Evolutionary conservation across 331 rosid genomes (phyloP).

Genomic region (Pyrus hybrid): DNA sequence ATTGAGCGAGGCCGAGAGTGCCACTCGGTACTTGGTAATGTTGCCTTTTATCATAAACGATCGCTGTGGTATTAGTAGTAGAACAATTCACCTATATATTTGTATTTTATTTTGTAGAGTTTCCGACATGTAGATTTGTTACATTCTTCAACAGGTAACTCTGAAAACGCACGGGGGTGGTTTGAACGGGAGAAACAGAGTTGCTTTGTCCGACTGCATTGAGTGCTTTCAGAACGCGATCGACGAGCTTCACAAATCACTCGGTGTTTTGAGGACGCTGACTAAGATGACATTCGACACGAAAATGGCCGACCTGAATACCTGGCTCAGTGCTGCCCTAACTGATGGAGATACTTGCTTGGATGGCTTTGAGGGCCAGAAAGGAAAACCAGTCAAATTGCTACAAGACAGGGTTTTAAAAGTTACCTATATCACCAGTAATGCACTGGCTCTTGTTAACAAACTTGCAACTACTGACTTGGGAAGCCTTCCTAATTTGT

Average conservation of each 20-base stretch:
- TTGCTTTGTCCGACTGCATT: conserved; percentile 47
- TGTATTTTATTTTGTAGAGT: too few species aligned
- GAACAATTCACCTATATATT: too few species aligned
- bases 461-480: conserved; percentile 56
- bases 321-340: conserved; percentile 74
- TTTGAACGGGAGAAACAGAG: conserved; percentile 22
- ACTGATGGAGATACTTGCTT: conserved; percentile 50
- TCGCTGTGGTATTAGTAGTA: too few species aligned
- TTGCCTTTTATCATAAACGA: too few species aligned
- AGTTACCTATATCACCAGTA: conserved; percentile 47
- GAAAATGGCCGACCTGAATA: conserved; percentile 45
- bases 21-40: conserved; percentile 12
- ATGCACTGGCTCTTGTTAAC: conserved; percentile 75
- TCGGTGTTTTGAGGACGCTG: conserved; percentile 40
- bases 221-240: conserved; percentile 37
- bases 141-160: too few species aligned
- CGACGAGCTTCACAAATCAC: conserved; percentile 55
- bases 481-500: conserved; percentile 21
- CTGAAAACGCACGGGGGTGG: not conserved
- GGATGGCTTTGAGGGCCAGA: conserved; percentile 46
- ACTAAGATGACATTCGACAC: conserved; percentile 37
- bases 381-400: conserved; percentile 15
- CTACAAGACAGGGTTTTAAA: conserved; percentile 30
- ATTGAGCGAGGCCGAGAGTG: conserved; percentile 37
- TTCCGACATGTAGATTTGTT: too few species aligned